phyloP scores from a whole-genome alignment of 208 protist species.

The Leishmania arabica region DNA sequence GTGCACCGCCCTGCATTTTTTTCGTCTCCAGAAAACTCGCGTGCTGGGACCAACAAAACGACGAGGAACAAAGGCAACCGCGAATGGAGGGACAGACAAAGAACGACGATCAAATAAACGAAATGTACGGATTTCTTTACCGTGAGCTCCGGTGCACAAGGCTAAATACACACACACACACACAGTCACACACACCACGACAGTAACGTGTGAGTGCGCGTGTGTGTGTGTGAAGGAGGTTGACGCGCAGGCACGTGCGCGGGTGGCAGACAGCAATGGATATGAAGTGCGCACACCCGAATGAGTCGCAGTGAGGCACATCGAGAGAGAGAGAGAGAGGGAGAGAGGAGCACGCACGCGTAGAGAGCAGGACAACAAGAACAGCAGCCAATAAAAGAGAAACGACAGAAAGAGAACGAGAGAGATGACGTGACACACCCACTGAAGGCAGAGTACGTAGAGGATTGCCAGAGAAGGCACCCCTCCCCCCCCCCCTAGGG shows the following conservation, averaged over 20 bases:
- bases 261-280: neutral
- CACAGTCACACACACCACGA: neutral
- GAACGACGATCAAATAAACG: slow-evolving; percentile 22
- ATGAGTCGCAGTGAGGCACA: neutral
- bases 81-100: neutral
- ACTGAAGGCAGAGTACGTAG: neutral
- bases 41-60: neutral
- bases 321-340: neutral
- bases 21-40: neutral
- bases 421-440: neutral
- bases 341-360: neutral
- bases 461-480: neutral
- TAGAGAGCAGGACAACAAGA: neutral
- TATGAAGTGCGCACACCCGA: neutral
- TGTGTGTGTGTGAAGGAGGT: neutral
- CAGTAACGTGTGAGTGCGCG: neutral
- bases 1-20: slow-evolving; percentile 35
- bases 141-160: neutral
- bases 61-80: neutral
- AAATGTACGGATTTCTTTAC: slow-evolving; percentile 6
- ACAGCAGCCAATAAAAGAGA: neutral
- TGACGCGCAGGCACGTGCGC: neutral
- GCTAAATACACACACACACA: neutral
- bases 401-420: neutral
- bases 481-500: no score